Evolutionary conservation across 148 eudicot species (phyloP).

Genomic region (Cornus controversa): DNA sequence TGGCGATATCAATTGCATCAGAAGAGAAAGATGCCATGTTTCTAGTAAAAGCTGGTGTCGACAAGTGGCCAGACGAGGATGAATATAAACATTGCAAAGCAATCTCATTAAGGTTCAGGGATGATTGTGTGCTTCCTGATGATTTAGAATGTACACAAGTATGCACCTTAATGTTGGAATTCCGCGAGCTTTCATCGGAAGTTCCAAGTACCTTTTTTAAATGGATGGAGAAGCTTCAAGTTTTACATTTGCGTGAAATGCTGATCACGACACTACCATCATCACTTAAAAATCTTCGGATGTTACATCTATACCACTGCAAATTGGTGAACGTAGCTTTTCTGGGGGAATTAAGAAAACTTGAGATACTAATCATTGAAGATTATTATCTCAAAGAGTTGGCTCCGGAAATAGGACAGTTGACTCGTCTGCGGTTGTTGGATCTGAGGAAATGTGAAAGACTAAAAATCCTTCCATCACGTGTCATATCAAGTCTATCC

Average conservation of each 20-base stretch:
- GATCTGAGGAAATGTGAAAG: not conserved
- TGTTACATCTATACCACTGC: not conserved
- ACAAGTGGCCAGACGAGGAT: not conserved
- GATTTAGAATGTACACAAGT: conserved; percentile 1
- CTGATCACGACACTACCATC: not conserved
- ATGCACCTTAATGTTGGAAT: conserved; percentile 9
- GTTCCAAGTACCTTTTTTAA: conserved; percentile 6
- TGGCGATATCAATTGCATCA: conserved; percentile 3
- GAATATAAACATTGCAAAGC: not conserved
- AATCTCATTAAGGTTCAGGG: not conserved
- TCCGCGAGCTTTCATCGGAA: not conserved
- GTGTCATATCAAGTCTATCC: not conserved
- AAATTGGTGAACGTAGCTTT: not conserved
- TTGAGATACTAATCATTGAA: not conserved
- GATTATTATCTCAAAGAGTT: not conserved
- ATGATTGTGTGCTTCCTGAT: not conserved
- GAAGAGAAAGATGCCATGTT: not conserved
- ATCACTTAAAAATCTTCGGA: conserved; percentile 7
- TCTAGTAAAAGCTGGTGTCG: not conserved
- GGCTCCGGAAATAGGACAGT: not conserved
- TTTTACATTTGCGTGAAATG: not conserved
- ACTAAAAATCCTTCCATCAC: not conserved
- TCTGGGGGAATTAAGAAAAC: not conserved
- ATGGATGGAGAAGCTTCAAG: not conserved
- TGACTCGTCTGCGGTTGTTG: conserved; percentile 6